Conservation (phyloP, 495 filamentous ascomycete genomes). For the Tuber calosporum region DNA sequence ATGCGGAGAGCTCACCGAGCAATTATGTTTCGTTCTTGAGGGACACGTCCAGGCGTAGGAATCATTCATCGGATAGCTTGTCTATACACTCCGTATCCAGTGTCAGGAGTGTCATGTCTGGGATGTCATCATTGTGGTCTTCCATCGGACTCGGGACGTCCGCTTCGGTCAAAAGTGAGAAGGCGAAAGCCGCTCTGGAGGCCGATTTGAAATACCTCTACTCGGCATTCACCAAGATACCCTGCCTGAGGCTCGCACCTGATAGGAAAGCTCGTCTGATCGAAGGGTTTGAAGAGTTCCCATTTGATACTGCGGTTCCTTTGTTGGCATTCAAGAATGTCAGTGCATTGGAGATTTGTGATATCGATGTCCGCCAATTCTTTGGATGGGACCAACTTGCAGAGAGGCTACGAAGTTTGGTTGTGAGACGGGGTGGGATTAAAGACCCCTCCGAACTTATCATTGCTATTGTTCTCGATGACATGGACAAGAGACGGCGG, state of each 20-base stretch:
- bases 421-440: conserved; percentile 76
- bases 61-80: conserved; percentile 69
- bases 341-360: conserved; percentile 82
- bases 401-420: conserved; percentile 81
- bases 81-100: conserved; percentile 94
- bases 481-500: conserved; percentile 82
- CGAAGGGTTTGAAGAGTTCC: conserved; percentile 91
- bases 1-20: conserved; percentile 73
- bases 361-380: conserved; percentile 93
- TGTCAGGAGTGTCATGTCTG: conserved; percentile 93
- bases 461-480: conserved; percentile 87
- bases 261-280: conserved; percentile 85
- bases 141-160: conserved; percentile 73
- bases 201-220: conserved; percentile 91
- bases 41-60: conserved; percentile 61
- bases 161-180: conserved; percentile 69
- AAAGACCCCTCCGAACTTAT: conserved; percentile 87
- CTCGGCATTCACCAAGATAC: conserved; percentile 97
- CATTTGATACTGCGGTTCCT: conserved; percentile 95
- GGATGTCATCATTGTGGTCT: conserved; percentile 87
- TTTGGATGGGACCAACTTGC: conserved; percentile 92
- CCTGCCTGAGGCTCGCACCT: conserved; percentile 76
- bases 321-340: conserved; percentile 93
- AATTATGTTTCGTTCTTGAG: conserved; percentile 95
- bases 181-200: conserved; percentile 73